These are phyloP conservation scores for Coprinellus micaceus DNA, from an alignment of 768 basidiomycete species.

Conservation along the genomic window DNA sequence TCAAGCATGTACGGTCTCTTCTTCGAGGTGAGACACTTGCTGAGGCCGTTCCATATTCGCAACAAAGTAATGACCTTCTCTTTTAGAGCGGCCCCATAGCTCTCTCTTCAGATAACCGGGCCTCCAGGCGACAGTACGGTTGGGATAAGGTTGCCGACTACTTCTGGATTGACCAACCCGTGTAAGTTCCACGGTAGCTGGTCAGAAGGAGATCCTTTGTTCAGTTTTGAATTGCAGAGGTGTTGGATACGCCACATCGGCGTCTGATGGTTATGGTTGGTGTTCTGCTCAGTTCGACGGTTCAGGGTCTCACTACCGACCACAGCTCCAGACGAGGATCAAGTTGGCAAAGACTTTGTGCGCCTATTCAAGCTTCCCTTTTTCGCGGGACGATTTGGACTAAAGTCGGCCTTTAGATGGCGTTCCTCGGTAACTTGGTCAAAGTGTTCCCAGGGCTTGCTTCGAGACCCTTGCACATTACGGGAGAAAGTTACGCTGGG, in stretches of 20 bases:
- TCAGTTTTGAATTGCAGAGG: conserved; percentile 29
- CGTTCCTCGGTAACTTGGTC: conserved; percentile 67
- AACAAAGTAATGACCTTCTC: background rate
- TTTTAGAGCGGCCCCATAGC: conserved; percentile 67
- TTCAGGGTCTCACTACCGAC: background rate
- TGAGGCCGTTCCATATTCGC: background rate
- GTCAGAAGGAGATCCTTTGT: background rate
- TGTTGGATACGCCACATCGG: conserved; percentile 61
- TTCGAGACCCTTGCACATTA: conserved; percentile 61
- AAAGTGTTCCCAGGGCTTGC: conserved; percentile 70
- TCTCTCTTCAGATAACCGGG: conserved; percentile 47
- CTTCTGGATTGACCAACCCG: conserved; percentile 75
- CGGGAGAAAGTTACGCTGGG: conserved; percentile 76
- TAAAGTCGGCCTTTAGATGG: conserved; percentile 43
- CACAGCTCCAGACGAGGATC: conserved; percentile 57
- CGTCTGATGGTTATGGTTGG: conserved; percentile 57
- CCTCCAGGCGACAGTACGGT: conserved; percentile 49
- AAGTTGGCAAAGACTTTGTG: conserved; percentile 57
- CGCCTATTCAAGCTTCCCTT: conserved; percentile 18
- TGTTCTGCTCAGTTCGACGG: conserved; percentile 4
- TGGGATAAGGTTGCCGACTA: conserved; percentile 63
- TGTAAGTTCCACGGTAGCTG: conserved; percentile 30
- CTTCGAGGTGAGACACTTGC: conserved; percentile 49
- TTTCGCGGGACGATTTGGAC: background rate
- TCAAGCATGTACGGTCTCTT: conserved; percentile 65